Evolutionary conservation across 768 basidiomycete species (phyloP), one percentile per base, ranked within the genome.

Genomic region (Pleurotus djamor): DNA sequence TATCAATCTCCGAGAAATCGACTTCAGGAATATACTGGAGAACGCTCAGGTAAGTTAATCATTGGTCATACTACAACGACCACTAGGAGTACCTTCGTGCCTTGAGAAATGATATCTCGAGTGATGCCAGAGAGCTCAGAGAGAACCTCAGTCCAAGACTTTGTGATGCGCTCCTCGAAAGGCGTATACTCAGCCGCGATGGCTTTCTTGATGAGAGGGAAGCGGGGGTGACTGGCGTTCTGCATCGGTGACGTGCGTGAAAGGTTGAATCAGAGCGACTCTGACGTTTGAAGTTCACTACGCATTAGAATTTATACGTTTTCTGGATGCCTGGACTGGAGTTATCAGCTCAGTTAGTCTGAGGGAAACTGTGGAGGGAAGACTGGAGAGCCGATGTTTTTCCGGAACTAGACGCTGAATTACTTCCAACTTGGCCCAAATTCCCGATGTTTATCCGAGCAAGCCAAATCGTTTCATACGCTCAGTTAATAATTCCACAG

Each of bases 1-100:
- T 78, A 4, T 75, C 67, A 13, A 91, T 71, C 48, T 86, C 80
- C 3, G 75, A 65, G 66, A 87, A 87, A 14, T 81, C 73, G 51
- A 90, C 80, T 68, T 84, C 82, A 3, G 88, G 87, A 41, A 90
- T 77, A 63, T 77, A 81, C 87, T 88, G 14, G 14, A 57, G 8
- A 36, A 1, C 14, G 12, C 48, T 3, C 28, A 16, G 14, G 1
- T 8, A 35, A 12, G n/a, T 38, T 5, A 43, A 7, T 41, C 21
- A 4, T 14, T 28, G 32, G 38, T 16, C 17, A 44, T 5, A 17
- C 34, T 57, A 21, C 3, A 57, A 35, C 12, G 8, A 5, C 3
- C 21, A 34, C 13, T 17, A 9, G 17, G 1, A 44, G 1, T 13
- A 58, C 57, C 32, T 7, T 12, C 9, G 47, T 7, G 34, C 57